Percentiles rank a stretch among this genome's conserved stretches.
These are phyloP conservation scores for Immersiporthe knoxdaviesiana DNA, from an alignment of 2,329 filamentous ascomycete genomes.

Conservation along the genomic window DNA sequence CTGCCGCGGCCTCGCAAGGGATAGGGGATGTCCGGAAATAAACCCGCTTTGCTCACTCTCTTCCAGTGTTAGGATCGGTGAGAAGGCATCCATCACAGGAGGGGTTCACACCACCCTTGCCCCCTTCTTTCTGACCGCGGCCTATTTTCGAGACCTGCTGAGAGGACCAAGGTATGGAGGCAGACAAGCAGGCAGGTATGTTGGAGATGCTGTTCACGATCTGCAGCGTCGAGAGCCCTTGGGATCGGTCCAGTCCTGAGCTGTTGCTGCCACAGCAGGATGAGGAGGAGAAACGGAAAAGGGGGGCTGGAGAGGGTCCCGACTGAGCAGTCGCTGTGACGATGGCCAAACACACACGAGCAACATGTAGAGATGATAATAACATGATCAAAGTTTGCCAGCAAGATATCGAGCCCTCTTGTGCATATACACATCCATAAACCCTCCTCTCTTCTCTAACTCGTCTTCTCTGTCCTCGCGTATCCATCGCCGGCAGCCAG, in stretches of 20 bases:
- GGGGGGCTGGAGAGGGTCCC: not conserved
- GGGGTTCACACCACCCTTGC: too few species aligned
- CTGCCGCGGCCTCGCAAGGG: not conserved
- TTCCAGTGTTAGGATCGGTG: not conserved
- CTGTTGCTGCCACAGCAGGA: not conserved
- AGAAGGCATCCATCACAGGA: not conserved
- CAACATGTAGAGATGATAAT: too few species aligned
- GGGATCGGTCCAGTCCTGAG: too few species aligned
- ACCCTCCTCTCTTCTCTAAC: too few species aligned
- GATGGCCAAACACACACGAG: not conserved
- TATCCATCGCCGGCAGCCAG: too few species aligned
- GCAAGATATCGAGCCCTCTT: too few species aligned
- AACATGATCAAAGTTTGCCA: too few species aligned
- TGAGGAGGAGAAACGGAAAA: too few species aligned
- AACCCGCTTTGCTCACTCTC: too few species aligned
- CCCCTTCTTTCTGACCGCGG: not conserved
- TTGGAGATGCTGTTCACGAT: conserved; percentile 1
- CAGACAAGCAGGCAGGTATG: not conserved
- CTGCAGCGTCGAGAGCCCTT: not conserved
- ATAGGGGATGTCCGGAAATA: not conserved
- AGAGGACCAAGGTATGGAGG: not conserved
- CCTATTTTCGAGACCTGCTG: not conserved
- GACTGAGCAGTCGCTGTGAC: not conserved
- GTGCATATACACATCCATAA: not conserved
- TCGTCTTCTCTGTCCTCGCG: too few species aligned